Conservation (phyloP, 495 filamentous ascomycete genomes). For the Aspergillus hancockii region DNA sequence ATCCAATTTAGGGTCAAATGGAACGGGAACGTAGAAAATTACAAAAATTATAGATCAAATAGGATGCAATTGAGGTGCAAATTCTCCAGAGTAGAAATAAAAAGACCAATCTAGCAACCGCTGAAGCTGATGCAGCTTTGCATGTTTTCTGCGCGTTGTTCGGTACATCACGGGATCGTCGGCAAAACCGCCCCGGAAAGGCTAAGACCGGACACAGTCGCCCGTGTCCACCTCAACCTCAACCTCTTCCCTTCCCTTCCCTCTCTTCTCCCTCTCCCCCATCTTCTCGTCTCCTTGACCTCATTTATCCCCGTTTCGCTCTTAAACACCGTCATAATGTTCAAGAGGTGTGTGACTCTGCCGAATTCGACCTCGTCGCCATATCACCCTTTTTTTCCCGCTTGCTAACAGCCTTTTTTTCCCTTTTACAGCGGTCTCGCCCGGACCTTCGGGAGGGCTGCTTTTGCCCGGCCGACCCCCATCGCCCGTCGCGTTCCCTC, state of each 20-base stretch:
- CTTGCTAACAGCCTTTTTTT: constrained; percentile 35
- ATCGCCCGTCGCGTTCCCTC: constrained; percentile 68
- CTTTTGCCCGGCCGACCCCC: constrained; percentile 70
- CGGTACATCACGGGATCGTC: constrained; percentile 54
- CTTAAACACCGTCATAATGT: constrained; percentile 69
- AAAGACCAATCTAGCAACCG: not conserved
- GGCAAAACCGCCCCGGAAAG: constrained; percentile 53
- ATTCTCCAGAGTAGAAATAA: not conserved
- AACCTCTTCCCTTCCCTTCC: constrained; percentile 45
- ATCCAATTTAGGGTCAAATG: not conserved
- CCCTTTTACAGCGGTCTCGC: constrained; percentile 66
- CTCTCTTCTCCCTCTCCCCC: constrained; percentile 40
- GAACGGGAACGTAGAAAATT: not conserved
- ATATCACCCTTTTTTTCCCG: constrained; percentile 45
- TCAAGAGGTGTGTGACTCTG: constrained; percentile 72
- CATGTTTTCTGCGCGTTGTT: constrained; percentile 19
- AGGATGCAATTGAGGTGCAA: not conserved
- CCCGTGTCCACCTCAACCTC: constrained; percentile 43
- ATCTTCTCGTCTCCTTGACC: constrained; percentile 33
- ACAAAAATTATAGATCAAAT: not conserved
- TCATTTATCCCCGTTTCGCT: constrained; percentile 43
- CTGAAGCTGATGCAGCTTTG: constrained; percentile 1
- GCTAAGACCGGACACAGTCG: constrained; percentile 38
- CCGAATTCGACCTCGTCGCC: constrained; percentile 40
- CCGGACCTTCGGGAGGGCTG: constrained; percentile 74